Conservation (phyloP, 345 rosid species). For the Corymbia maculata region DNA sequence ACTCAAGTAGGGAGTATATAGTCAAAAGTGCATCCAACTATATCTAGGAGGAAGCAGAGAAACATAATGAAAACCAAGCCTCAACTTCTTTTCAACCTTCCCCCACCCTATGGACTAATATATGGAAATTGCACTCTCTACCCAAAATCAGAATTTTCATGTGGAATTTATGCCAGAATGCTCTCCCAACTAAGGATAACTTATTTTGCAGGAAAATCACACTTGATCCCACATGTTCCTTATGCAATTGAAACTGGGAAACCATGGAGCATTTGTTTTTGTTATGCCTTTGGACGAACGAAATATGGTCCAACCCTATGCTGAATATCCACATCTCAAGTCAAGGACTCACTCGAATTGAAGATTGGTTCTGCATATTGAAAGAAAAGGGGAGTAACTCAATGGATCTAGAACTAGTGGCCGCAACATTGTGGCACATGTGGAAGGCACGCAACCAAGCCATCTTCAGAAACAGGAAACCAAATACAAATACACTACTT, state of each 20-base stretch:
- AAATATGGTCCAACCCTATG: neutral
- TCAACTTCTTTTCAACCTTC: neutral
- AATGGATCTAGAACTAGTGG: neutral
- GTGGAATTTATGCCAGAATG: no score
- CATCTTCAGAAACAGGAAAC: neutral
- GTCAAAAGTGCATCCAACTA: neutral
- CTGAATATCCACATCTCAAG: neutral
- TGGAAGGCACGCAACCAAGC: neutral
- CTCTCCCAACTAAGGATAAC: neutral
- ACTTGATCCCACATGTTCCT: neutral
- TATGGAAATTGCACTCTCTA: neutral
- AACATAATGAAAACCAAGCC: neutral
- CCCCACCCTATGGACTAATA: neutral
- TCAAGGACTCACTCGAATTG: neutral
- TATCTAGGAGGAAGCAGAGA: neutral
- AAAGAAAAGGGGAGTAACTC: neutral
- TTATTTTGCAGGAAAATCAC: neutral
- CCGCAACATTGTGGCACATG: neutral
- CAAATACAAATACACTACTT: accelerated
- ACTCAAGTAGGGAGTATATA: accelerated
- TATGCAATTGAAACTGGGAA: accelerated
- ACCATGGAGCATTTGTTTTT: neutral
- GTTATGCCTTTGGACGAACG: no score
- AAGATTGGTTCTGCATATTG: neutral
- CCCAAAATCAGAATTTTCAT: neutral